A percentile compares a stretch with the other conserved stretches of the same genome.
Conservation (phyloP, 306 rosid species). For the Quercus mongolica region DNA sequence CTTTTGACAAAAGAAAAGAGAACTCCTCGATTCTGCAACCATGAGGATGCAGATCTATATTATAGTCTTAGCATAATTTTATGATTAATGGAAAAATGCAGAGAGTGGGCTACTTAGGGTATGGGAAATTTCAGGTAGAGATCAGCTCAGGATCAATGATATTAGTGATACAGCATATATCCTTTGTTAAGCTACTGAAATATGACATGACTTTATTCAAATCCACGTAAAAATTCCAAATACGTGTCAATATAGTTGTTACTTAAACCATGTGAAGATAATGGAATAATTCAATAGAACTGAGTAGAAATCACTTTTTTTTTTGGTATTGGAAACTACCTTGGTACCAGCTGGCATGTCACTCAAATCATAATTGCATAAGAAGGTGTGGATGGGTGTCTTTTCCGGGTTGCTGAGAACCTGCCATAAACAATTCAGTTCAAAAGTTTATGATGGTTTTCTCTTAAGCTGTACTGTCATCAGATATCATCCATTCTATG, state of each 20-base stretch:
- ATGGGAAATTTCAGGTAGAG: no score
- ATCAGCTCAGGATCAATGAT: no score
- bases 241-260: neutral
- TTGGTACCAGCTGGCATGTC: slow-evolving; percentile 95
- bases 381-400: slow-evolving; percentile 87
- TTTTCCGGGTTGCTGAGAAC: slow-evolving; percentile 94
- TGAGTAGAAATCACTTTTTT: neutral
- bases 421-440: slow-evolving; percentile 38
- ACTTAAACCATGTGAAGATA: neutral
- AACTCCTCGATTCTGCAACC: no score
- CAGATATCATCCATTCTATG: neutral
- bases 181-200: no score
- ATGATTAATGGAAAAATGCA: neutral
- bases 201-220: neutral
- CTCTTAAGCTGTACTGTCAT: slow-evolving; percentile 7
- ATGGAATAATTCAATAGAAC: neutral
- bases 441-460: slow-evolving; percentile 12
- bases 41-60: no score
- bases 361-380: slow-evolving; percentile 76
- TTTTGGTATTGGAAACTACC: slow-evolving; percentile 30
- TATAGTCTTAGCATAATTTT: no score
- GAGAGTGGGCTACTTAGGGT: neutral
- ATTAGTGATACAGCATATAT: no score
- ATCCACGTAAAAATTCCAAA: neutral
- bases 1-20: no score